Evolutionary conservation across 2,329 filamentous ascomycete genomes (phyloP), one percentile per base, ranked within the genome.

Genomic region (Penicillium sp.): DNA sequence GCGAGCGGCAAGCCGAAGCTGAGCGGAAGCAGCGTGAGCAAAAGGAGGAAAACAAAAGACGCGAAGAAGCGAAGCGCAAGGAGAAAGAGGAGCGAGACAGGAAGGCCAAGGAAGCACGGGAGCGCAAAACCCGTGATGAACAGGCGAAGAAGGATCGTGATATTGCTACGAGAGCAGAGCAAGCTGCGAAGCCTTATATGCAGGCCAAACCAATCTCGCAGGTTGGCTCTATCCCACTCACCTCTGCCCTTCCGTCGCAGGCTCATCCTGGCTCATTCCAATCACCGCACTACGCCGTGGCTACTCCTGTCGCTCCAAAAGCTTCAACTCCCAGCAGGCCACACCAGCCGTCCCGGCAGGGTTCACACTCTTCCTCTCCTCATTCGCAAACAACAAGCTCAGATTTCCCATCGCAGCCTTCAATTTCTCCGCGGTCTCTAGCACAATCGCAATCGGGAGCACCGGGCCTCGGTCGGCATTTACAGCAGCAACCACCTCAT

Each of bases 21-120:
- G 94, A 98, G 75, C 89, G 92, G 60, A 97, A 93, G 76, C 86
- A 87, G 53, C 90, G 88, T 49, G 91, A 95, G 75, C 86, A 87
- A 48, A 92, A 90, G 72, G 91, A 93, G 64, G 91, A 95, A 79
- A 95, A 92, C 80, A 94, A 89, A 78, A 86, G 88, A 64, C 84
- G 84, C 54, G 86, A 89, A 33, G 86, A 89, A 59, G 79, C 81
- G 2, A 93, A 90, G 76, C 92, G 92, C 70, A 93, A 94, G 72
- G 88, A 92, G 68, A 88, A 90, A 28, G 87, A 90, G 69, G 80
- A 81, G 61, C 77, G 77, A 70, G 93, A 97, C 70, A 90, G 82
- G 69, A 88, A 85, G 68, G 83, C 83, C 62, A 85, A 82, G 65
- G 84, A 83, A 66, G 86, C 88, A 61, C 86, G 85, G 49, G 89